Evolutionary conservation across 768 basidiomycete species (phyloP).

Genomic region (Hemileccinum impolitum): DNA sequence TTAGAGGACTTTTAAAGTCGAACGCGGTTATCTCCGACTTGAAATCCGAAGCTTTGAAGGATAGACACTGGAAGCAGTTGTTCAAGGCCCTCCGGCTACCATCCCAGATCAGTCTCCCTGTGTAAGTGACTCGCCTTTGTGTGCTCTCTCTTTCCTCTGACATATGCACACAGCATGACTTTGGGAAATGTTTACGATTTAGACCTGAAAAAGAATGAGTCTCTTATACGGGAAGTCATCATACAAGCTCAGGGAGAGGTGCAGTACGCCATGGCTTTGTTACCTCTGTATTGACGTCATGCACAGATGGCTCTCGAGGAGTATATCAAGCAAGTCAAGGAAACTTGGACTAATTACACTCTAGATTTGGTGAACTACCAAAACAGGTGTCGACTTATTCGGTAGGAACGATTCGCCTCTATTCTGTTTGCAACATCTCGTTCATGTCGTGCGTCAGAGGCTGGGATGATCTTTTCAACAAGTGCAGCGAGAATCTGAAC

Average conservation of each 20-base stretch:
- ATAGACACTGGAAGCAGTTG: conserved; percentile 96
- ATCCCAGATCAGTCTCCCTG: conserved; percentile 67
- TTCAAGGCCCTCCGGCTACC: conserved; percentile 85
- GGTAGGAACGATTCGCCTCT: conserved; percentile 37
- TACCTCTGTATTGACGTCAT: conserved; percentile 13
- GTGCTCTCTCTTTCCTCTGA: conserved; percentile 1
- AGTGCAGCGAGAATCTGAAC: conserved; percentile 96
- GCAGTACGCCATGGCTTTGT: conserved; percentile 6
- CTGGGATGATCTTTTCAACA: conserved; percentile 96
- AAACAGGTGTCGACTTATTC: conserved; percentile 95
- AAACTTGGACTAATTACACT: conserved; percentile 94
- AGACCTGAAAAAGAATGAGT: conserved; percentile 92
- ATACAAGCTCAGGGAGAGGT: conserved; percentile 98
- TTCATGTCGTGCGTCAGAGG: conserved; percentile 49
- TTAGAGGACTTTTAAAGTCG: conserved; percentile 82
- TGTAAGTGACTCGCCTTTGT: conserved; percentile 45
- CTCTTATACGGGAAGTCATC: conserved; percentile 89
- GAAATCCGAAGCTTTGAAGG: conserved; percentile 95
- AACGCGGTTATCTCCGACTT: conserved; percentile 90
- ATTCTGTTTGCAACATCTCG: neutral
- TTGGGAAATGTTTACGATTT: conserved; percentile 96
- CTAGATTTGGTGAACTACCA: conserved; percentile 97
- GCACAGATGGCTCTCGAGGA: conserved; percentile 90
- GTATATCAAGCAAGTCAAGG: conserved; percentile 94
- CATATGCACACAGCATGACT: conserved; percentile 65